Conservation (phyloP, 1,139 yeast species). For the Pichia terricola region DNA sequence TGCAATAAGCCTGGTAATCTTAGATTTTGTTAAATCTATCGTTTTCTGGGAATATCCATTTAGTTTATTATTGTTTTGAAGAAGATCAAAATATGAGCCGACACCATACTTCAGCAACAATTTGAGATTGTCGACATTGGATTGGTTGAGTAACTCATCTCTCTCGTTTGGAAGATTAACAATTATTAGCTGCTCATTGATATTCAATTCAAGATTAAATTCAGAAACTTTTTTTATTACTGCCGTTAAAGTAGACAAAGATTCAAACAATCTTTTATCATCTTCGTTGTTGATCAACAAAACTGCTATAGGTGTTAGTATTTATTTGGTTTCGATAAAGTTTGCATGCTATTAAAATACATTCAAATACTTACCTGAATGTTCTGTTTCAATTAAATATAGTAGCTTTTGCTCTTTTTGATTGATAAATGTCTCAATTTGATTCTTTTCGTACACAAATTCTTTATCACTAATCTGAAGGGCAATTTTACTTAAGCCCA, state of each 20-base stretch:
- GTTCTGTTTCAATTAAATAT: not conserved
- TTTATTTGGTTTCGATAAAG: not conserved
- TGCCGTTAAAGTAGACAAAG: conserved; percentile 1
- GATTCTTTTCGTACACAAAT: not conserved
- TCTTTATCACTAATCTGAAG: not conserved
- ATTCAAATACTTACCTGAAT: conserved; percentile 1
- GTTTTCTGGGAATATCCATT: conserved; percentile 23
- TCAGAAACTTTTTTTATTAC: conserved; percentile 5
- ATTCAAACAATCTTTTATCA: not conserved
- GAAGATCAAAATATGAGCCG: conserved; percentile 40
- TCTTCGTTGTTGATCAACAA: not conserved
- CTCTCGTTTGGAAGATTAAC: conserved; percentile 4
- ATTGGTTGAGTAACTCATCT: not conserved
- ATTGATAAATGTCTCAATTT: not conserved
- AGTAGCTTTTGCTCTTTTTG: conserved; percentile 1
- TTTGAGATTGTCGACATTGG: conserved; percentile 39
- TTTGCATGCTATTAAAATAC: too few relatives aligned
- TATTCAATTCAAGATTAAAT: not conserved
- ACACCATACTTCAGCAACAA: conserved; percentile 47
- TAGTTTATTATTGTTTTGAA: conserved; percentile 8
- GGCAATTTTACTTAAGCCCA: not conserved
- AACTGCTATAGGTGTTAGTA: not conserved
- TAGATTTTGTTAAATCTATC: conserved; percentile 43
- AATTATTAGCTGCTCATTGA: conserved; percentile 3
- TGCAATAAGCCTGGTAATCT: conserved; percentile 58